A percentile compares a stretch with the other conserved stretches of the same genome.
Conservation (phyloP, 1,139 yeast genomes). For the Taphrina deformans region DNA sequence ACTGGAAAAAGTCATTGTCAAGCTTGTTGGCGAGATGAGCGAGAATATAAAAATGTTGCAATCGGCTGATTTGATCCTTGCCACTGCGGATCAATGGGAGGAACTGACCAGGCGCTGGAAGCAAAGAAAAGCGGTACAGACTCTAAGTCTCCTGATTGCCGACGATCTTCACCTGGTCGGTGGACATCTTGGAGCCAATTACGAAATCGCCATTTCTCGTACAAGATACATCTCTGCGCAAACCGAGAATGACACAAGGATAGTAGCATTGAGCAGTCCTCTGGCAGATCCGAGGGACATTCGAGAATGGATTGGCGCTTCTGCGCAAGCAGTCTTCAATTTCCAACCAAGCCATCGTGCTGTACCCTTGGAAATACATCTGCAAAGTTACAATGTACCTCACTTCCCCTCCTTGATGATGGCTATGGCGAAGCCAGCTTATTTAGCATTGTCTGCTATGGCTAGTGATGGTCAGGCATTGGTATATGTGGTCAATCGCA, state of each 20-base stretch:
- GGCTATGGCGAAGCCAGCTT: conserved; percentile 57
- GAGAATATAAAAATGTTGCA: conserved; percentile 59
- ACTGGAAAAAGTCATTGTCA: conserved; percentile 50
- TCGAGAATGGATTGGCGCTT: conserved; percentile 83
- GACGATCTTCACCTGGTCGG: conserved; percentile 79
- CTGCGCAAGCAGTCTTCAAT: conserved; percentile 60
- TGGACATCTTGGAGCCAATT: conserved; percentile 56
- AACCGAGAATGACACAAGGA: conserved; percentile 56
- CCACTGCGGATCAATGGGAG: conserved; percentile 80
- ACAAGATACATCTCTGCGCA: conserved; percentile 69
- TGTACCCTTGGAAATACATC: conserved; percentile 58
- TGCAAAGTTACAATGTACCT: conserved; percentile 54
- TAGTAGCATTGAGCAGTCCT: conserved; percentile 68
- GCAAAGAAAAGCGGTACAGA: conserved; percentile 65
- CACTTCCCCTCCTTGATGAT: conserved; percentile 56
- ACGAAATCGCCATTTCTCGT: conserved; percentile 71
- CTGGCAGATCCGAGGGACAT: conserved; percentile 73
- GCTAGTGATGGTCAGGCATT: conserved; percentile 48
- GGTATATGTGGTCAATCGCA: conserved; percentile 61
- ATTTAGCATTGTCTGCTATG: conserved; percentile 43
- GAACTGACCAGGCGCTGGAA: conserved; percentile 77
- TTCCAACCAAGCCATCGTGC: conserved; percentile 65
- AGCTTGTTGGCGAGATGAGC: conserved; percentile 63
- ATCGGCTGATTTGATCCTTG: conserved; percentile 63
- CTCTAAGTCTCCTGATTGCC: conserved; percentile 65